phyloP scores from a whole-genome alignment of 768 basidiomycete genomes.

The Chalciporus piperatus region DNA sequence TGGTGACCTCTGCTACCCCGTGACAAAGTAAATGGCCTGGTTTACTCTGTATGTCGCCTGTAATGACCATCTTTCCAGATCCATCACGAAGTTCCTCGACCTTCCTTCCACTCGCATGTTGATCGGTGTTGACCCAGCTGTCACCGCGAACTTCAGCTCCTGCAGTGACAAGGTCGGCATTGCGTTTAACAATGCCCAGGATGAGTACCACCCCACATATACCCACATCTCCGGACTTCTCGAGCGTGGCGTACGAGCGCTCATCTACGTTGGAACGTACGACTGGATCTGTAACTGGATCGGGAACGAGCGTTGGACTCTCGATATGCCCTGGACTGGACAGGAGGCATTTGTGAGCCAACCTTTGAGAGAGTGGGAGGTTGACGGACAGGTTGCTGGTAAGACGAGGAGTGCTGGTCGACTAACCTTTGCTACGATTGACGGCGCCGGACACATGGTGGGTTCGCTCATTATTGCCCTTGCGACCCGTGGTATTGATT shows the following conservation, averaged over 20 bases:
- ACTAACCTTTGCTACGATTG: slow-evolving; percentile 66
- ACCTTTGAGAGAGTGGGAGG: slow-evolving; percentile 57
- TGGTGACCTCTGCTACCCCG: slow-evolving; percentile 58
- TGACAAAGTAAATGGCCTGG: slow-evolving; percentile 37
- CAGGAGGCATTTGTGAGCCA: slow-evolving; percentile 45
- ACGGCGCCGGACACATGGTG: slow-evolving; percentile 78
- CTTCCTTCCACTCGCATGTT: slow-evolving; percentile 47
- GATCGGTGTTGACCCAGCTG: slow-evolving; percentile 60
- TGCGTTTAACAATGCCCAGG: slow-evolving; percentile 48
- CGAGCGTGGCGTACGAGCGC: slow-evolving; percentile 70
- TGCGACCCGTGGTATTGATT: slow-evolving; percentile 4
- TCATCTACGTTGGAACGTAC: slow-evolving; percentile 73
- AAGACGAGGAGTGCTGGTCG: slow-evolving; percentile 54
- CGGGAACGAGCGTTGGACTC: slow-evolving; percentile 74
- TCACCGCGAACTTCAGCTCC: slow-evolving; percentile 39
- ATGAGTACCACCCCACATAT: slow-evolving; percentile 32
- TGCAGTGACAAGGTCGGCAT: slow-evolving; percentile 41
- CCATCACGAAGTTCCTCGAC: slow-evolving; percentile 62
- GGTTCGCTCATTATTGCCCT: slow-evolving; percentile 2
- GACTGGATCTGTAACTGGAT: slow-evolving; percentile 83
- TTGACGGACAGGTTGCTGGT: slow-evolving; percentile 47
- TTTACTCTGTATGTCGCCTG: not conserved
- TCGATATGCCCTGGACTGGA: slow-evolving; percentile 72
- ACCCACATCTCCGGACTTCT: slow-evolving; percentile 50
- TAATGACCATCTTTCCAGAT: slow-evolving; percentile 32